Conservation (phyloP, 2,329 filamentous ascomycete species). For the Teratosphaeriaceae sp. region DNA sequence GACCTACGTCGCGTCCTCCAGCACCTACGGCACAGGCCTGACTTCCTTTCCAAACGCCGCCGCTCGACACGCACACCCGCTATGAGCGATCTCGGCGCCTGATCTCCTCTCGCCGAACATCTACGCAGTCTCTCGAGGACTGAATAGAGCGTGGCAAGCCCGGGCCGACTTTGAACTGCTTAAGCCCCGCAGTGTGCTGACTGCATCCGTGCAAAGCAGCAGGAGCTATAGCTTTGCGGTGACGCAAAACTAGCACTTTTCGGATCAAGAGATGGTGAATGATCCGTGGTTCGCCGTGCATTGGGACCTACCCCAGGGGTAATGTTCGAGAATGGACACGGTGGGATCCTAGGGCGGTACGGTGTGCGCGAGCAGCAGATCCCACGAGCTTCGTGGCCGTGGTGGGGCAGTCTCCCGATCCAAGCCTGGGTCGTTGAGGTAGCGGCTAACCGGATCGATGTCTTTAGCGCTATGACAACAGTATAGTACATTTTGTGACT, state of each 20-base stretch:
- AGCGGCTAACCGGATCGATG: too few relatives aligned
- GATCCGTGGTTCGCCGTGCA: conserved; percentile 22
- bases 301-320: conserved; percentile 16
- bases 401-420: too few relatives aligned
- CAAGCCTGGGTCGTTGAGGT: too few relatives aligned
- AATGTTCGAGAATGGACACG: conserved; percentile 24
- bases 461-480: too few relatives aligned
- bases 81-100: conserved; percentile 39
- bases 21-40: conserved; percentile 32
- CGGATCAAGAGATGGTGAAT: conserved; percentile 18
- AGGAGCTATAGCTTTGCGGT: conserved; percentile 45
- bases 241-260: conserved; percentile 30
- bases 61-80: conserved; percentile 22
- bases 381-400: conserved; percentile 25
- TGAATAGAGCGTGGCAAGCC: conserved; percentile 45
- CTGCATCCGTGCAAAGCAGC: conserved; percentile 39
- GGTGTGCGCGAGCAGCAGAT: conserved; percentile 18
- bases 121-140: conserved; percentile 25
- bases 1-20: conserved; percentile 42
- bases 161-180: conserved; percentile 48
- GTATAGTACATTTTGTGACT: too few relatives aligned
- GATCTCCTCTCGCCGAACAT: conserved; percentile 38
- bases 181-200: conserved; percentile 37
- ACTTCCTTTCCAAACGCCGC: conserved; percentile 33
- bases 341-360: conserved; percentile 22